phyloP scores from a whole-genome alignment of 805 yeast species.

The Cyberlindnera nakhonratchasimensis region DNA sequence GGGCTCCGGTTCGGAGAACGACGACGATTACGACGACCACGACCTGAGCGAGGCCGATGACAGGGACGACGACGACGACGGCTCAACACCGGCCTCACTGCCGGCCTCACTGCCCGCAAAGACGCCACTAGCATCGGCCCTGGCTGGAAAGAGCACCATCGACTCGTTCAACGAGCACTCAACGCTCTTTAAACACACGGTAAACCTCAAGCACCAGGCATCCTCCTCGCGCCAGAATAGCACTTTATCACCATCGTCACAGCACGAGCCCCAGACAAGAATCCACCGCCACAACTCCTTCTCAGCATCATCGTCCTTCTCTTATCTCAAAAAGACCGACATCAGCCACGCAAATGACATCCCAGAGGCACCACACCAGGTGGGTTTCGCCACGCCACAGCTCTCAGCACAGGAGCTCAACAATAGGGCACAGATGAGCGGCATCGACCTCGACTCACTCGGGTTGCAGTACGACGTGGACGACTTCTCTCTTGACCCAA shows the following conservation, averaged over 20 bases:
- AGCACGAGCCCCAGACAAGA: slow-evolving; percentile 16
- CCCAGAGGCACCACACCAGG: slow-evolving; percentile 59
- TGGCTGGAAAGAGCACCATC: slow-evolving; percentile 16
- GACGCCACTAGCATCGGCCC: slow-evolving; percentile 2
- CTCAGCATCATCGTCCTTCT: slow-evolving; percentile 39
- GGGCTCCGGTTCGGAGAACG: slow-evolving; percentile 11
- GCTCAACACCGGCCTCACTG: neutral
- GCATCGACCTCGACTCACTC: slow-evolving; percentile 36
- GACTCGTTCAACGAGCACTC: slow-evolving; percentile 21
- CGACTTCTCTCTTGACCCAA: slow-evolving; percentile 18
- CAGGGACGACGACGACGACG: neutral
- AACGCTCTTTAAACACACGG: slow-evolving; percentile 29
- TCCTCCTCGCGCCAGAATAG: slow-evolving; percentile 6
- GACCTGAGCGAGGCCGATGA: too few relatives aligned
- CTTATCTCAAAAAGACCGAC: slow-evolving; percentile 28
- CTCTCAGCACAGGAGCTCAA: slow-evolving; percentile 45
- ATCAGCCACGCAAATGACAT: slow-evolving; percentile 10
- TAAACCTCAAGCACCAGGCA: slow-evolving; percentile 18
- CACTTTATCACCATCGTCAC: slow-evolving; percentile 3
- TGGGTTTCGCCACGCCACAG: slow-evolving; percentile 82
- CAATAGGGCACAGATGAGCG: slow-evolving; percentile 31
- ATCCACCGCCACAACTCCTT: slow-evolving; percentile 42
- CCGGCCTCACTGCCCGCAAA: slow-evolving; percentile 6
- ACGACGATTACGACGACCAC: slow-evolving; percentile 8
- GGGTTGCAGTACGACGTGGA: slow-evolving; percentile 32